Conservation (phyloP, 2,329 filamentous ascomycete genomes). For the Biscogniauxia marginata region DNA sequence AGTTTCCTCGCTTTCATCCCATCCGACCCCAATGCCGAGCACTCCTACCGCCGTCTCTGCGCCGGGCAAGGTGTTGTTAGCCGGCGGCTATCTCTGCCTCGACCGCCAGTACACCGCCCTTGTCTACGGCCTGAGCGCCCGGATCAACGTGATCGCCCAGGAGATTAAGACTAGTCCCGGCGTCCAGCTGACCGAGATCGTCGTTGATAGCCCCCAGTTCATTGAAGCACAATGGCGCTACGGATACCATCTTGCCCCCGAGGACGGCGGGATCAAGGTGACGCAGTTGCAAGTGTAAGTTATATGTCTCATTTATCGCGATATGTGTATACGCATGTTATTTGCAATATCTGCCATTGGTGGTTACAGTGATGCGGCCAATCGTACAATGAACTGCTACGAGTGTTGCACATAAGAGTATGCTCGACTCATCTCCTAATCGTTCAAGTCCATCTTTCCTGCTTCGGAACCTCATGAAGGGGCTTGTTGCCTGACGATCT, state of each 20-base stretch:
- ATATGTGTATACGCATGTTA: too few relatives aligned
- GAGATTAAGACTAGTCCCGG: constrained; percentile 59
- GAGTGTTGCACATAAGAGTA: too few relatives aligned
- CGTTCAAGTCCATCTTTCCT: too few relatives aligned
- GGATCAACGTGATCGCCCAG: constrained; percentile 63
- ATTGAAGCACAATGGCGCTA: constrained; percentile 82
- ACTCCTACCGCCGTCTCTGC: constrained; percentile 69
- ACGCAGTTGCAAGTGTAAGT: constrained; percentile 78
- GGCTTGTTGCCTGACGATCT: too few relatives aligned
- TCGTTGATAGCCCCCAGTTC: constrained; percentile 92
- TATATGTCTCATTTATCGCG: constrained; percentile 1
- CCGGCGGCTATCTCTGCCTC: constrained; percentile 92
- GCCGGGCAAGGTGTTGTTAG: constrained; percentile 92
- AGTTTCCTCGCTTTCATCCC: not conserved
- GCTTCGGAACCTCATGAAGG: too few relatives aligned
- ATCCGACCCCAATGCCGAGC: constrained; percentile 23
- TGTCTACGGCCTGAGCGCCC: constrained; percentile 65
- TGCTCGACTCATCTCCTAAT: too few relatives aligned
- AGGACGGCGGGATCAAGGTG: constrained; percentile 76
- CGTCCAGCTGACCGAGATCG: constrained; percentile 68
- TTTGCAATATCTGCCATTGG: too few relatives aligned
- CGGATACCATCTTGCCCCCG: constrained; percentile 67
- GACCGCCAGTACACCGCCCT: constrained; percentile 81
- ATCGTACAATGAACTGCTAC: too few relatives aligned
- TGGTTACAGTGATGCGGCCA: too few relatives aligned